phyloP scores from a whole-genome alignment of 768 basidiomycete genomes.

The Boletales sp. region DNA sequence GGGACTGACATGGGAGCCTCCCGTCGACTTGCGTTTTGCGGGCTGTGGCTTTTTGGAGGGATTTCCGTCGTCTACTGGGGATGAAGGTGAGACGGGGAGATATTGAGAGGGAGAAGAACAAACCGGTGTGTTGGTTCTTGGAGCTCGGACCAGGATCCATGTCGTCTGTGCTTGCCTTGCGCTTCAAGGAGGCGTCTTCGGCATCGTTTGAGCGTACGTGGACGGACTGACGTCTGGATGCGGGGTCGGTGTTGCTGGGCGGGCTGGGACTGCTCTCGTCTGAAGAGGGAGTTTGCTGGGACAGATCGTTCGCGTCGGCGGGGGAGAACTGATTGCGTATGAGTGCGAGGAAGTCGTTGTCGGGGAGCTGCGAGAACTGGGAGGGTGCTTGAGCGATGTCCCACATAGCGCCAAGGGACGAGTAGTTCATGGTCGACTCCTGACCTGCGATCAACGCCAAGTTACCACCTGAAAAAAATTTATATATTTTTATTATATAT shows the following conservation, averaged over 20 bases:
- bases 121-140: constrained; percentile 65
- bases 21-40: constrained; percentile 40
- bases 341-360: constrained; percentile 74
- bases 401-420: constrained; percentile 56
- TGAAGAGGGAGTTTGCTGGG: constrained; percentile 50
- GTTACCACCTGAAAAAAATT: not conserved
- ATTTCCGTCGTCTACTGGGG: constrained; percentile 21
- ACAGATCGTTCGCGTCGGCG: constrained; percentile 31
- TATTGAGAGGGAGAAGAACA: constrained; percentile 21
- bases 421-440: constrained; percentile 29
- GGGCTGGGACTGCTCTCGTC: constrained; percentile 83
- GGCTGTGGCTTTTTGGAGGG: constrained; percentile 25
- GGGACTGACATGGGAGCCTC: constrained; percentile 32
- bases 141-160: constrained; percentile 61
- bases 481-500: not conserved
- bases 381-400: constrained; percentile 57
- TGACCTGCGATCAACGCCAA: constrained; percentile 1
- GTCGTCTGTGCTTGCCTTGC: constrained; percentile 71
- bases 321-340: constrained; percentile 71
- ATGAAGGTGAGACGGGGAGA: not conserved
- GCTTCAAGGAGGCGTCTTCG: constrained; percentile 57
- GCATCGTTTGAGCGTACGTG: constrained; percentile 32
- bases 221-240: constrained; percentile 19
- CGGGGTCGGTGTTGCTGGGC: constrained; percentile 39
- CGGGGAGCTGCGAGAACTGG: constrained; percentile 58